phyloP scores from a whole-genome alignment of 352 stramenopile genomes.

The Globisporangium rhizosaccharum region DNA sequence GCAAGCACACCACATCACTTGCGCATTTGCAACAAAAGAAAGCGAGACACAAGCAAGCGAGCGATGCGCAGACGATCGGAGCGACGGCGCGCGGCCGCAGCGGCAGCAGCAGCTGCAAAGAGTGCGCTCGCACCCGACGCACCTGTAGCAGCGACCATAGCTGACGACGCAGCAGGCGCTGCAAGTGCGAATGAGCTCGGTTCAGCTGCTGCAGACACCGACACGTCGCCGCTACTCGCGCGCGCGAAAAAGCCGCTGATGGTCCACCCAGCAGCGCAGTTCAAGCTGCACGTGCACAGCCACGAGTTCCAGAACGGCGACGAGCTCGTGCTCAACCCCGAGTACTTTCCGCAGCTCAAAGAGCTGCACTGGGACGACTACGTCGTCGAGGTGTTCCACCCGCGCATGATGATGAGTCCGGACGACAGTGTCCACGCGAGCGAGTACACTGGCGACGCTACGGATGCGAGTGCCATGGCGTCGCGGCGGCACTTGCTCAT shows the following conservation, averaged over 20 bases:
- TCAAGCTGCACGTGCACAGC: slow-evolving; percentile 79
- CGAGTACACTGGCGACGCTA: neutral
- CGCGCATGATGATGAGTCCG: slow-evolving; percentile 11
- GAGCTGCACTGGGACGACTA: slow-evolving; percentile 67
- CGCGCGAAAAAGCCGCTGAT: slow-evolving; percentile 35
- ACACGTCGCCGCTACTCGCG: neutral
- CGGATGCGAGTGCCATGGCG: slow-evolving; percentile 1
- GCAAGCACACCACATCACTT: neutral
- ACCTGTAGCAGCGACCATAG: neutral
- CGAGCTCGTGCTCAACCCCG: slow-evolving; percentile 77
- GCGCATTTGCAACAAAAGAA: slow-evolving; percentile 3
- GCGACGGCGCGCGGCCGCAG: slow-evolving; percentile 39
- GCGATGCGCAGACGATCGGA: slow-evolving; percentile 45
- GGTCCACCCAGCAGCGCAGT: slow-evolving; percentile 46
- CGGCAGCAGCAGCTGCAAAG: slow-evolving; percentile 16
- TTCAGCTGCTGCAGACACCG: neutral
- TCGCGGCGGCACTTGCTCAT: slow-evolving; percentile 70
- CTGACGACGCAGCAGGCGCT: neutral
- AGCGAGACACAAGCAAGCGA: slow-evolving; percentile 23
- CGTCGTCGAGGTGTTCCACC: slow-evolving; percentile 79
- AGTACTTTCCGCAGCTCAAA: slow-evolving; percentile 71
- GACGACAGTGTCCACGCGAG: slow-evolving; percentile 4
- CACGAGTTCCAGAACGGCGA: slow-evolving; percentile 81
- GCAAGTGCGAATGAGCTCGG: neutral
- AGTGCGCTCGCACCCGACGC: slow-evolving; percentile 8